Evolutionary conservation across 2,329 filamentous ascomycete genomes (phyloP), one percentile per base, ranked within the genome.

Genomic region (Kalaharituber pfeilii): DNA sequence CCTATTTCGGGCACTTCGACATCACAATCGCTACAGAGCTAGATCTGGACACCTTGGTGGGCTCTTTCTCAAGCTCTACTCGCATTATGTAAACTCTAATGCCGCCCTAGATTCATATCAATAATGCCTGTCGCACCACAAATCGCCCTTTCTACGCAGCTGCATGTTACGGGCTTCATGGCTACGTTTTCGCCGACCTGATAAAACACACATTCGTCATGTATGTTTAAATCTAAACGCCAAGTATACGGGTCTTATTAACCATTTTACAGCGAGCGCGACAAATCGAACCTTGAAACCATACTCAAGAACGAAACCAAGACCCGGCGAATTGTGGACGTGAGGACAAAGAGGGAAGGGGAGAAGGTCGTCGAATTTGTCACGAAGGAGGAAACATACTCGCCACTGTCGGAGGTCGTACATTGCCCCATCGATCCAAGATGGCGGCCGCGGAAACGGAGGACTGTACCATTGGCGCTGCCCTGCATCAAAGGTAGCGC

Each of bases 121-220:
- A 96, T 70, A 85, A 85, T 22, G 82, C 84, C 26, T 88, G 87
- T 39, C 82, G 89, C 49, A 71, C 93, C 33, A 80, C 82, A 57
- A 76, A 79, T 59, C 79, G 80, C 49, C 81, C 87, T 9, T 95
- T 95, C 68, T 98, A 98, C 69, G 86, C 86, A 8, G 84, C 87
- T 30, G 82, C 81, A 51, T 79, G 83, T 2, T 86, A 95, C 66
- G 91, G 91, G 50, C 77, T 94, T 66, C 96, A 93, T 67, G 91
- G 91, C 54, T 98, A 86, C 71, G 84, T 94, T 61, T 98, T 98
- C 67, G 84, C 84, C 55, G 91, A 98, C 67, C 75, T 98, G 22
- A 86, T 94, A 62, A 77, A 81, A 64, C 91, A 98, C 67, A 81
- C 88, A 64, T 98, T 86, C 65, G 79, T 91, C 57, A 82, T 98